Percentiles rank a stretch among this genome's conserved stretches.
Conservation (phyloP, 1,139 yeast genomes). For the Protomyces lactucae-debilis region DNA sequence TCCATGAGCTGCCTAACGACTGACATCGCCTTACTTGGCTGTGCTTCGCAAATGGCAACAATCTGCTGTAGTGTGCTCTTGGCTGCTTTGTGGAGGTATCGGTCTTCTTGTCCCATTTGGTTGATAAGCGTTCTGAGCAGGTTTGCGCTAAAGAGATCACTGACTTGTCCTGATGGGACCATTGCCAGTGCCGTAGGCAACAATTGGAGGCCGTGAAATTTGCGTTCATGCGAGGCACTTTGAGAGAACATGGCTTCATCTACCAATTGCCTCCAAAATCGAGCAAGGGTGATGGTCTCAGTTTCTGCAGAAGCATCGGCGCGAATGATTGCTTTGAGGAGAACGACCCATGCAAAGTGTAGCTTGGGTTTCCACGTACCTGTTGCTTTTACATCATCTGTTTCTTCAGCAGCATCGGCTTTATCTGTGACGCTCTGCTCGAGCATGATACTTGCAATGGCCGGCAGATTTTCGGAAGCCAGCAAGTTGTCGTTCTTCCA, state of each 20-base stretch:
- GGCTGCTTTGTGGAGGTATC: constrained; percentile 66
- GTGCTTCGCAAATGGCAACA: neutral
- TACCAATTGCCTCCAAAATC: constrained; percentile 74
- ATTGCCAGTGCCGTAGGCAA: constrained; percentile 49
- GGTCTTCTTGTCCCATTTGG: constrained; percentile 63
- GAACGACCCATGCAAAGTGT: constrained; percentile 75
- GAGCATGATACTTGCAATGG: constrained; percentile 57
- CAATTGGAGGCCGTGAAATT: constrained; percentile 79
- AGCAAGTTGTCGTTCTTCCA: constrained; percentile 79
- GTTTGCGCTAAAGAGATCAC: constrained; percentile 59
- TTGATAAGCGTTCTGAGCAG: constrained; percentile 69
- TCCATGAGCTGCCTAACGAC: neutral
- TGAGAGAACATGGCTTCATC: constrained; percentile 76
- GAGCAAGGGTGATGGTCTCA: constrained; percentile 47
- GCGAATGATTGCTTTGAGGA: constrained; percentile 43
- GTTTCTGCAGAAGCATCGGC: neutral
- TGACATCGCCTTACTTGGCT: constrained; percentile 2
- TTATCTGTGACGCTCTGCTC: constrained; percentile 26
- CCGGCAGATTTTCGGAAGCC: constrained; percentile 57
- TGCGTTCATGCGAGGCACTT: constrained; percentile 77
- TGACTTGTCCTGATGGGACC: constrained; percentile 41
- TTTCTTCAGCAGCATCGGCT: constrained; percentile 28
- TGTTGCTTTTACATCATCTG: constrained; percentile 44
- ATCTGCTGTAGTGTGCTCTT: constrained; percentile 36
- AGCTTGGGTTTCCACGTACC: constrained; percentile 73